Base-by-base conservation (phyloP, 2,329 filamentous ascomycete genomes). In the Biscogniauxia sp. region DNA sequence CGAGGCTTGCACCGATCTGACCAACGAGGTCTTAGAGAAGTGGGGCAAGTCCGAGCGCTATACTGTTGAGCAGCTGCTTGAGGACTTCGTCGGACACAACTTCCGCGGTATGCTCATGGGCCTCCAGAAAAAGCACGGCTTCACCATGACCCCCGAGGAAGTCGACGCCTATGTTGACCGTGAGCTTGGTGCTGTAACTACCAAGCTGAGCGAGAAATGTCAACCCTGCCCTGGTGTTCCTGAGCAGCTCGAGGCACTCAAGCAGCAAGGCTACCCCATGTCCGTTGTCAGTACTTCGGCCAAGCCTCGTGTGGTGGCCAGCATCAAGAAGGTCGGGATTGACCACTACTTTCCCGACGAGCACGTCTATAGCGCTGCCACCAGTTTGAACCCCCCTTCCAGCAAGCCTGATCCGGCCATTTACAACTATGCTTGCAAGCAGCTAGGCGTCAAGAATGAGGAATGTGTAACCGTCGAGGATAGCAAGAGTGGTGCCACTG, bases 331-430 rank as follows among this genome's bases (percentile, higher is more conserved):
- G 76, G 84, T 85, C 63, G 83, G 81, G 67, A 86, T 91, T 69
- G 86, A 86, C 73, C 83, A 87, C 73, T 92, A 84, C 80, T 92
- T 92, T 78, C 79, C 81, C 28, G 74, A 81, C 51, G 82, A 90
- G 72, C 82, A 85, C 69, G 82, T 92, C 73, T 92, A 88, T 80
- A 89, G 85, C 56, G 89, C 89, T 57, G 88, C 89, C 60, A 88
- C 84, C 53, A 88, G 85, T 41, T 80, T 92, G 67, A 78, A 80
- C 64, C 83, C 81, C 63, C 89, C 89, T n/a, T 89, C 88, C 56
- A 87, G 83, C 71, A 92, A 92, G 80, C 89, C 89, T 13, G 88
- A 92, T 75, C 89, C 89, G 3, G 87, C 88, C 64, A 88, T 92
- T 77, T 92, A 92, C 78, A 76, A 88, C 64, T 82, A 85, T 73